phyloP scores from a whole-genome alignment of 371 early-diverging fungal species.

The Saksenaea vasiformis region DNA sequence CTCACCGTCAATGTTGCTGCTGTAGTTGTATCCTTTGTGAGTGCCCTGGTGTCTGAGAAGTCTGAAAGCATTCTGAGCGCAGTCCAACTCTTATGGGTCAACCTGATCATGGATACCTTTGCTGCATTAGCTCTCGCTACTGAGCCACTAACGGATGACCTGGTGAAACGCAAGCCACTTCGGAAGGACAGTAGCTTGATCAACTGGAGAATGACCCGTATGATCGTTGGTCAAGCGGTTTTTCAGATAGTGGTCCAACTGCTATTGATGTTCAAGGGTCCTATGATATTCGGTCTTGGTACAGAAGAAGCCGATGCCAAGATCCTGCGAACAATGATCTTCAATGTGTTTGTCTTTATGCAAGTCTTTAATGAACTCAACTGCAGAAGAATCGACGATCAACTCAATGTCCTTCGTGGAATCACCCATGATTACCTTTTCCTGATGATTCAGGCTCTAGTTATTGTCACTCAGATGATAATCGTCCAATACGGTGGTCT shows the following conservation, averaged over 20 bases:
- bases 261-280: conserved; percentile 24
- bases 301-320: not conserved
- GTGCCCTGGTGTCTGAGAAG: conserved; percentile 88
- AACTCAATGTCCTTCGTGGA: conserved; percentile 78
- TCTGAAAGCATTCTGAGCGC: conserved; percentile 94
- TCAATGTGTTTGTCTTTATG: conserved; percentile 73
- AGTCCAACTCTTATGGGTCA: conserved; percentile 95
- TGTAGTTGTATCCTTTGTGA: conserved; percentile 82
- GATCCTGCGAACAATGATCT: conserved; percentile 59
- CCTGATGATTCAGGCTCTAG: conserved; percentile 63
- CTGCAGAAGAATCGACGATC: conserved; percentile 67
- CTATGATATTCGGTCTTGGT: conserved; percentile 35
- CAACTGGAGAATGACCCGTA: conserved; percentile 51
- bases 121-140: conserved; percentile 96
- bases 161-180: conserved; percentile 51
- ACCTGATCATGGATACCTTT: conserved; percentile 94
- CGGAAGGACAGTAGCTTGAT: conserved; percentile 61
- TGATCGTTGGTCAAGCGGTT: conserved; percentile 72
- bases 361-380: conserved; percentile 78
- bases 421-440: conserved; percentile 73
- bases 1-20: conserved; percentile 91
- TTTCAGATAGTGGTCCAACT: conserved; percentile 61
- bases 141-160: conserved; percentile 88
- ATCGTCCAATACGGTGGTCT: conserved; percentile 85
- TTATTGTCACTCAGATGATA: conserved; percentile 67